Evolutionary conservation across 164 flowering plant species (phyloP), one percentile per base, ranked within the genome.

Genomic region (Nelumbo lutea): DNA sequence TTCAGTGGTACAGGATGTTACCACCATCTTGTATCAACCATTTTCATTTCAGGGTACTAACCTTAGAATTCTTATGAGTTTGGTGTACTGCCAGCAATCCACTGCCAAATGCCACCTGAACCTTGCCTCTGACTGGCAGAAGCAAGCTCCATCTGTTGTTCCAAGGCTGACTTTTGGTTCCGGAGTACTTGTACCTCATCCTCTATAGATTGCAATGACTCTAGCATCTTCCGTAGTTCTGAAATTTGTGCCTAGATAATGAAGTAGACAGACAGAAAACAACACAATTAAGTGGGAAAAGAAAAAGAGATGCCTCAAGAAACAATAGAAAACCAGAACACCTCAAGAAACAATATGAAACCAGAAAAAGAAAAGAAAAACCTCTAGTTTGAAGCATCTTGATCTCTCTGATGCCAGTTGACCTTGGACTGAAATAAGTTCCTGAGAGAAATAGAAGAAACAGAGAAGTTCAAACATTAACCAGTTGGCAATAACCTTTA

Each of bases 331-430:
- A n/a, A n/a, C n/a, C n/a, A n/a, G n/a, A n/a, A n/a, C n/a, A n/a
- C n/a, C n/a, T n/a, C n/a, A n/a, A n/a, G n/a, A n/a, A n/a, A n/a
- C 45, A 50, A 65, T 41, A 4, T 6, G 40, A 66, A 62, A 61
- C n/a, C 27, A 62, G 38, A 67, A 72, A 45, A 27, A 40, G 43
- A 53, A 56, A 68, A 41, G 61, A 55, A 52, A 70, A 67, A 95
- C 99, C 98, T 96, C 98, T 46, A 93, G 78, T 70, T 93, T 88
- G 75, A 83, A 83, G 79, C 99, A 96, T 86, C 97, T 85, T 76
- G 95, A 88, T 80, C 87, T 82, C 84, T 96, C 99, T 43, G 85
- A 71, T 59, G 72, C 73, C 59, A 96, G 81, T 79, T 93, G 99
- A 72, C 85, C 91, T 82, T 85, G 90, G 59, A 93, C 98, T 8